Evolutionary conservation across 2,329 filamentous ascomycete species (phyloP), one percentile per base, ranked within the genome.

Genomic region (Paraphoma sp.): DNA sequence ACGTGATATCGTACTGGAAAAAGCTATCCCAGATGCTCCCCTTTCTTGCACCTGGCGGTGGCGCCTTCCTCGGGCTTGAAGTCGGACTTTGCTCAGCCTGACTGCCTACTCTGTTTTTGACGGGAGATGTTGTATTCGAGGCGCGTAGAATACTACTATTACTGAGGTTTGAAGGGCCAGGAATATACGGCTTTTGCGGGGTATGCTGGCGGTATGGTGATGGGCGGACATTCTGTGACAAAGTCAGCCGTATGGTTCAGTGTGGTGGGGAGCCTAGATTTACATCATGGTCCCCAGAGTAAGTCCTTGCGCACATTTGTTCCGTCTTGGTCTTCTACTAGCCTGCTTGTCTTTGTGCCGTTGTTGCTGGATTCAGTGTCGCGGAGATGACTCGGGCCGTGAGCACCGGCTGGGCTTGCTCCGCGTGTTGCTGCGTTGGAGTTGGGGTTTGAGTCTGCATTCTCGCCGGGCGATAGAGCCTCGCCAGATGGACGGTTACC

Each of bases 251-350:
- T 11, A 2, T n/a, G 49, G 23, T 45, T 45, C 43, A 33, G n/a
- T 45, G 31, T 23, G 23, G 23, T 51, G 59, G 64, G 63, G 61
- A 68, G 66, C 72, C 68, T 70, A 73, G 71, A 69, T 66, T 67
- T 70, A 69, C 65, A 56, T 48, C 60, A 78, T 71, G 77, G 76
- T 65, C 78, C 78, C 74, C 76, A 78, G 49, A 80, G 71, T 54
- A 78, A 74, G 62, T 80, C 78, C 67, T 75, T 76, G 63, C 78
- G 76, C 71, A 80, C 79, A 77, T 80, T 67, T 53, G 45, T 47
- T 48, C 65, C 77, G 49, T 78, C 76, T 45, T 70, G 64, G 28
- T 72, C 69, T 49, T 71, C 65, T 42, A 63, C 60, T 53, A 68
- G 56, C 57, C 64, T 65, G 54, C 65, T 56, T 38, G 58, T 57